A percentile compares a stretch with the other conserved stretches of the same genome.
Evolutionary conservation across 345 rosid genomes (phyloP).

Genomic region (Populus tremula): DNA sequence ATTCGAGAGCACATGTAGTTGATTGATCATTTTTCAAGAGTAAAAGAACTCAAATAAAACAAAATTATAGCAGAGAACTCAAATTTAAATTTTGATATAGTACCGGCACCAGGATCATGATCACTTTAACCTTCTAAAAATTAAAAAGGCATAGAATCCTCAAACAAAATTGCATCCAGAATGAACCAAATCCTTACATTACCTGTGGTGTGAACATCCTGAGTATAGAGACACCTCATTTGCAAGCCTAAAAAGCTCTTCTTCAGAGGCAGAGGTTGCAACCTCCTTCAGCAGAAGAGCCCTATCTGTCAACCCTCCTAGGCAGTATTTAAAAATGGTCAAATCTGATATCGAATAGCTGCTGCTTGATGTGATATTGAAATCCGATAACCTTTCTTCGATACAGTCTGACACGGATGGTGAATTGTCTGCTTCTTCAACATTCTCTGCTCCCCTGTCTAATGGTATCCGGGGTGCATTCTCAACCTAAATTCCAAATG

Average conservation of each 20-base stretch:
- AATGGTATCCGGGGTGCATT: constrained; percentile 25
- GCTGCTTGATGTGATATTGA: constrained; percentile 29
- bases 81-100: background rate
- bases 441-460: constrained; percentile 36
- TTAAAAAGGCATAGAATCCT: background rate
- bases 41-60: background rate
- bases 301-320: constrained; percentile 71
- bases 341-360: constrained; percentile 57
- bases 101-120: background rate
- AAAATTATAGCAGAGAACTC: background rate
- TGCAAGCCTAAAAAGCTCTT: constrained; percentile 63
- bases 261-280: constrained; percentile 58
- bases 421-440: constrained; percentile 41
- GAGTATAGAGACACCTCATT: constrained; percentile 75
- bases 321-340: constrained; percentile 68
- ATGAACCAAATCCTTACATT: background rate
- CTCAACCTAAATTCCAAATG: constrained; percentile 34
- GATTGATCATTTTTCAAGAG: background rate
- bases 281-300: constrained; percentile 75
- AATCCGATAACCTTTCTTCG: constrained; percentile 44
- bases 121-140: background rate
- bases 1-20: background rate
- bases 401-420: constrained; percentile 60
- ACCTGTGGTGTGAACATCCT: constrained; percentile 94
- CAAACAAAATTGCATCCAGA: background rate